Base-by-base conservation (phyloP, 129 eudicot genomes). In the Lactuca sativa region DNA sequence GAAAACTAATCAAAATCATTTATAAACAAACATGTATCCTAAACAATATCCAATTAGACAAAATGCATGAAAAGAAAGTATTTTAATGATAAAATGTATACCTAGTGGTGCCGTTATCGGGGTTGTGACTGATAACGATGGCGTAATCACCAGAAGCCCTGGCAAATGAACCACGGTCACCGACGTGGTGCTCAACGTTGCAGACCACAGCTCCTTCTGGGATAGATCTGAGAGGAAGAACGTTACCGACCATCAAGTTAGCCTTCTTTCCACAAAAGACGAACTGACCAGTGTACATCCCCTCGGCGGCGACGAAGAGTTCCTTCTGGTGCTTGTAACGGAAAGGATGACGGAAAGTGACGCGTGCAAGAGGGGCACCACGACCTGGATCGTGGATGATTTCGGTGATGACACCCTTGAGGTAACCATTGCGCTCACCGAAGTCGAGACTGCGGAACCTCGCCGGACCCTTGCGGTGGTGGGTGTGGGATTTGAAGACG, bases 161-260 rank as follows among this genome's bases (percentile, higher is more conserved):
- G 18, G 97, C 97, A 5, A 86, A 81, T 13, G 83, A 82, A 2
- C 97, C 97, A 18, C 97, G 86, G 14, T 90, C 97, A 9, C 97
- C 97, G 16, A 90, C 95, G 21, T 90, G 90, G 47, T 90, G 95
- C 67, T 90, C 97, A 0, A 90, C 97, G 64, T 90, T 90, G 43
- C 97, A 90, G n/a, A 90, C 91, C 0, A 90, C 97, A n/a, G 95
- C 91, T 30, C 97, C 97, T 69, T 90, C 97, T 0, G 97, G 97
- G 3, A 90, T 82, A 53, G 87, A 75, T 56, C 95, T 74, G 40
- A 90, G 80, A 0, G 97, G 97, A 47, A 90, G 65, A 3, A 90
- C 95, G 53, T 90, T 90, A 0, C 97, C 97, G 3, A 90, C 97
- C 75, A 85, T 82, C 3, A 90, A 59, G 53, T 82, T 85, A 1